A percentile compares a stretch with the other conserved stretches of the same genome.
phyloP scores from a whole-genome alignment of 1,139 yeast species.

The Diutina pseudorugosa region DNA sequence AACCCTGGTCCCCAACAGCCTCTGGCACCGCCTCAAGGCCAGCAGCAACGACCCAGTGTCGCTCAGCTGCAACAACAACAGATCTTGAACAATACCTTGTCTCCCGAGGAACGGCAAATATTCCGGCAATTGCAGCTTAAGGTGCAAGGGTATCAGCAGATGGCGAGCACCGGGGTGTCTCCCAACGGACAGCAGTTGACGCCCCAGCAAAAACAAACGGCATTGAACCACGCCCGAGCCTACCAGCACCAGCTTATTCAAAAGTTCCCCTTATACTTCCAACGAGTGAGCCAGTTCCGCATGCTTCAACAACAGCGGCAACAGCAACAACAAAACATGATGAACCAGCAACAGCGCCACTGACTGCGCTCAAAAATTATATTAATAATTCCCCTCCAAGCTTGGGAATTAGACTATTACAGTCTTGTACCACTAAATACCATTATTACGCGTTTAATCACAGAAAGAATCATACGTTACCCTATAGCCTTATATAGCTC shows the following conservation, averaged over 20 bases:
- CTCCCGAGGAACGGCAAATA: constrained; percentile 32
- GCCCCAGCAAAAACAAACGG: constrained; percentile 35
- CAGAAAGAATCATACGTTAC: constrained; percentile 12
- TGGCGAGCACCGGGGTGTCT: constrained; percentile 35
- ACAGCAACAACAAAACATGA: constrained; percentile 8
- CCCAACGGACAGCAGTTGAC: constrained; percentile 32
- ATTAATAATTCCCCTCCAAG: constrained; percentile 1
- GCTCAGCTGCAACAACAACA: constrained; percentile 37
- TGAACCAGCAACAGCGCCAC: constrained; percentile 9
- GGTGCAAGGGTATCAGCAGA: constrained; percentile 30
- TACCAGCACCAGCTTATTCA: constrained; percentile 33
- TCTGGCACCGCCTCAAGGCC: constrained; percentile 5
- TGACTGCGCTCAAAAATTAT: constrained; percentile 3
- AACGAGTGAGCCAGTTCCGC: constrained; percentile 30
- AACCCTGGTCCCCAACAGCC: constrained; percentile 8
- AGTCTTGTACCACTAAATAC: constrained; percentile 7
- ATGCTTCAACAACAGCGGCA: constrained; percentile 16
- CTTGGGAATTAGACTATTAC: constrained; percentile 5
- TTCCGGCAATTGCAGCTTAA: constrained; percentile 31
- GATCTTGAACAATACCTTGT: constrained; percentile 28
- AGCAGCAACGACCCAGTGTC: constrained; percentile 10
- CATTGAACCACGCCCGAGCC: constrained; percentile 31
- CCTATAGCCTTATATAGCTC: constrained; percentile 6
- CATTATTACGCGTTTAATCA: constrained; percentile 8
- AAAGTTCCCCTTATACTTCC: constrained; percentile 33